Conservation (phyloP, 2,329 filamentous ascomycete genomes). For the Diaporthe humulicola region DNA sequence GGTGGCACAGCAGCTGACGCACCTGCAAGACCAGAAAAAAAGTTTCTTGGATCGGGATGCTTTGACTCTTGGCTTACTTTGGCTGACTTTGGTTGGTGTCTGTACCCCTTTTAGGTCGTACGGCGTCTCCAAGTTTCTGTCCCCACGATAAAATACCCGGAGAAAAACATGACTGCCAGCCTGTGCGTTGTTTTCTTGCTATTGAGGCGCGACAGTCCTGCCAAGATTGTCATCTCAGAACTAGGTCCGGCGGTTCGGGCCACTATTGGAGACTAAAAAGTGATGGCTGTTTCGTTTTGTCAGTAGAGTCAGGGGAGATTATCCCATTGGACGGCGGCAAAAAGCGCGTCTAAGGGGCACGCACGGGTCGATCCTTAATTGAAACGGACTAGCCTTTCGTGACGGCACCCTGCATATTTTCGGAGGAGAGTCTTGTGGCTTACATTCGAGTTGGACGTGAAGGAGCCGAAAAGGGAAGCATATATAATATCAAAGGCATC, state of each 20-base stretch:
- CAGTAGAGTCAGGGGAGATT: not conserved
- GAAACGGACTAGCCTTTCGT: constrained; percentile 14
- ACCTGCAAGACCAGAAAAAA: not conserved
- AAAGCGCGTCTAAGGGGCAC: constrained; percentile 32
- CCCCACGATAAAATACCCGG: not conserved
- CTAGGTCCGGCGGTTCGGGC: constrained; percentile 19
- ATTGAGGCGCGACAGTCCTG: constrained; percentile 16
- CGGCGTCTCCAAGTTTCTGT: not conserved
- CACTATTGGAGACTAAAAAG: constrained; percentile 31
- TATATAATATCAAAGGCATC: constrained; percentile 12
- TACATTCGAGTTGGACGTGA: not conserved
- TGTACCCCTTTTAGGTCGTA: not conserved
- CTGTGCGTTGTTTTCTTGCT: not conserved
- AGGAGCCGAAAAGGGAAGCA: not conserved
- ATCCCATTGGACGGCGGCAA: constrained; percentile 24
- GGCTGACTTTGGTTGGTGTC: not conserved
- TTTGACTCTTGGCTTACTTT: constrained; percentile 15
- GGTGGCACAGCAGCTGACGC: constrained; percentile 25
- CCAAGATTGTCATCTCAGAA: constrained; percentile 17
- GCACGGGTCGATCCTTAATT: constrained; percentile 22
- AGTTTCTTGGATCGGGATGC: not conserved
- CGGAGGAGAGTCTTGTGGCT: not conserved
- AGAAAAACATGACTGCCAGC: not conserved
- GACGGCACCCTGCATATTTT: constrained; percentile 29
- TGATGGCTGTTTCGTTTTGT: constrained; percentile 30